These are phyloP conservation scores for Boletus tylopilopsis DNA, from an alignment of 768 basidiomycete species.

Conservation along the genomic window DNA sequence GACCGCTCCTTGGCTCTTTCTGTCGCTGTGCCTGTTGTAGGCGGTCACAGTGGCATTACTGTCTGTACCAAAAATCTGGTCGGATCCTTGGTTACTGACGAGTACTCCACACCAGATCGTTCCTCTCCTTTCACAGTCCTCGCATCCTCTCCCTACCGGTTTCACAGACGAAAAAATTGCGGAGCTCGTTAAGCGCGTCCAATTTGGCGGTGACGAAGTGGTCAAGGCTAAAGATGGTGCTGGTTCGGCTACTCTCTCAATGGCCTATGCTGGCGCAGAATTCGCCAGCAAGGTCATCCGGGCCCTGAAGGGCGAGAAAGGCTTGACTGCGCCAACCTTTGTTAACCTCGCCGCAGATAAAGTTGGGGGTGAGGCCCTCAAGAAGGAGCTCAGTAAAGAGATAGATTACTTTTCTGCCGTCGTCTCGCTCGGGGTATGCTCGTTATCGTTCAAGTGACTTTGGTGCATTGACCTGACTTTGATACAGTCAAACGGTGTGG, in stretches of 20 bases:
- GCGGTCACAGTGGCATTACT: slow-evolving; percentile 92
- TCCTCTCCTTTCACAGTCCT: slow-evolving; percentile 88
- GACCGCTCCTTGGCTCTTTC: slow-evolving; percentile 58
- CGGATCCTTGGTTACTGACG: slow-evolving; percentile 6
- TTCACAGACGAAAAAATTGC: too few species aligned
- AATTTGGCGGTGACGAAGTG: slow-evolving; percentile 96
- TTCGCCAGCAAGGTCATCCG: slow-evolving; percentile 81
- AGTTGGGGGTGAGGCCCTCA: slow-evolving; percentile 67
- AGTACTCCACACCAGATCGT: slow-evolving; percentile 58
- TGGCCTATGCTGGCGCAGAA: slow-evolving; percentile 93
- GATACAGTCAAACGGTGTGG: slow-evolving; percentile 71
- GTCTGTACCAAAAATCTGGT: slow-evolving; percentile 36
- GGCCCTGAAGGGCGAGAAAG: slow-evolving; percentile 85
- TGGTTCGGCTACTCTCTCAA: slow-evolving; percentile 94
- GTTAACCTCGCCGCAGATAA: slow-evolving; percentile 75
- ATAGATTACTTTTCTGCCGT: slow-evolving; percentile 87
- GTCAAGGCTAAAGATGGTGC: slow-evolving; percentile 93
- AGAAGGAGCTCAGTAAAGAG: slow-evolving; percentile 70
- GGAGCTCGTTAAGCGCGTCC: slow-evolving; percentile 76
- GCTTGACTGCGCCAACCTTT: slow-evolving; percentile 79
- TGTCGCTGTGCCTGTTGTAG: slow-evolving; percentile 84
- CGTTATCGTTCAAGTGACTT: neutral
- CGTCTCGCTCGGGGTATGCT: slow-evolving; percentile 79
- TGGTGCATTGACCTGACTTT: slow-evolving; percentile 3
- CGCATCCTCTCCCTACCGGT: slow-evolving; percentile 66